Evolutionary conservation across 164 flowering plant species (phyloP), one percentile per base, ranked within the genome.

Genomic region (Vitis rotundifolia): DNA sequence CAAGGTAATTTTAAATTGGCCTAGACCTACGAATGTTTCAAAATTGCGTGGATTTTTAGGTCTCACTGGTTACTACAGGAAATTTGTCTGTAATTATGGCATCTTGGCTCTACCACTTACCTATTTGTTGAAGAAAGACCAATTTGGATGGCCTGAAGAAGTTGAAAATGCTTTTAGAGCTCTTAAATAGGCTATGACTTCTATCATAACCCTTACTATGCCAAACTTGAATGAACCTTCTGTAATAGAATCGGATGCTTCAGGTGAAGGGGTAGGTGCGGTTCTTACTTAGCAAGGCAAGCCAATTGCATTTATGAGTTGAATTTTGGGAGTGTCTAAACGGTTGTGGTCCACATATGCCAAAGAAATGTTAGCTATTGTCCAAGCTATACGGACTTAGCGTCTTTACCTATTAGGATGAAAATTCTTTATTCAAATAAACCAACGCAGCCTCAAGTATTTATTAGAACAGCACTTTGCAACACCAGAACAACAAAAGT

Each of bases 331-430:
- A 0, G 16, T 8, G 0, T 0, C 0, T 1, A 48, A 18, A 3
- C 0, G 3, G 0, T 3, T 13, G 5, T 9, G 2, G 7, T 59
- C 66, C 14, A 37, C 53, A 28, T 54, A 73, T 9, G 50, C 15
- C 9, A n/a, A 59, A 11, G 77, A 74, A 13, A 16, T 74, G 22
- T 5, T 63, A 1, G 61, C 77, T 3, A 57, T 74, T 1, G 49
- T 64, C 0, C 8, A 47, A 7, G 68, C 67, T 5, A 51, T 73
- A 1, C 9, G 9, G 1, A 63, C 15, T 11, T 68, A 68, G 69
- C 19, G 57, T 9, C 71, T 5, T 5, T 75, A 75, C 37, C 11
- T 65, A 10, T 9, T 69, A 9, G 73, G 66, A 0, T 1, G 0
- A 0, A 15, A 49, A 22, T 69, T 69, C 29, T 9, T 9, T 0